Base-by-base conservation (phyloP, 1,284 basidiomycete species). In the Singerocomus inundabilis region DNA sequence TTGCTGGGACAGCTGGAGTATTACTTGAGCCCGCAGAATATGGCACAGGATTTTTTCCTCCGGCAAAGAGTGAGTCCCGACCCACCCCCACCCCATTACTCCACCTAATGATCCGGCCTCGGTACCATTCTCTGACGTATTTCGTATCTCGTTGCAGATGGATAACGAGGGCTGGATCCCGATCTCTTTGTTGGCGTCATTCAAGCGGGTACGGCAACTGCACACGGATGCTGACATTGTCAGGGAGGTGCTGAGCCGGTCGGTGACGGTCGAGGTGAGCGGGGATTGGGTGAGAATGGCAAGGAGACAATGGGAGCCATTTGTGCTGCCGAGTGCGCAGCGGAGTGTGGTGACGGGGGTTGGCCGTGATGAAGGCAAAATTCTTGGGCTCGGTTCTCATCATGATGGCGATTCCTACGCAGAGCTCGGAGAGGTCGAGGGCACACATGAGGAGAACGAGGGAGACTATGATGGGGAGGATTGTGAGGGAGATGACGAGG, bases 91-190 rank as follows among this genome's bases (percentile, higher is more conserved):
- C 5, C n/a, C n/a, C n/a, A n/a, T n/a, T 38, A n/a, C 24, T 15
- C 28, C 48, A 8, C 25, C 43, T 31, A 51, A 46, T 24, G 32
- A 33, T 25, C 26, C 11, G 29, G 26, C 11, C 3, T 38, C 30
- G 33, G n/a, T 28, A 6, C 21, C 21, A 26, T 35, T 7, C 13
- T 39, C 38, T 62, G 34, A 57, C 38, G 2, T 34, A 16, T 25
- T 26, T 33, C n/a, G 5, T 42, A 12, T 41, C 12, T 45, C 26
- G 10, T 49, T 48, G 28, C 59, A 96, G 92, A 95, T 97, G 93
- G 91, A 96, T 64, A 77, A 81, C 4, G 76, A 81, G 54, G 93
- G 93, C 15, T 97, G 92, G 91, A 86, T 97, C 48, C 80, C 86
- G 18, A 86, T 95, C 37, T 59, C 79, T 10, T 74, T 92, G 49